Base-by-base conservation (phyloP, 805 yeast genomes). In the Hanseniaspora mollemarum region DNA sequence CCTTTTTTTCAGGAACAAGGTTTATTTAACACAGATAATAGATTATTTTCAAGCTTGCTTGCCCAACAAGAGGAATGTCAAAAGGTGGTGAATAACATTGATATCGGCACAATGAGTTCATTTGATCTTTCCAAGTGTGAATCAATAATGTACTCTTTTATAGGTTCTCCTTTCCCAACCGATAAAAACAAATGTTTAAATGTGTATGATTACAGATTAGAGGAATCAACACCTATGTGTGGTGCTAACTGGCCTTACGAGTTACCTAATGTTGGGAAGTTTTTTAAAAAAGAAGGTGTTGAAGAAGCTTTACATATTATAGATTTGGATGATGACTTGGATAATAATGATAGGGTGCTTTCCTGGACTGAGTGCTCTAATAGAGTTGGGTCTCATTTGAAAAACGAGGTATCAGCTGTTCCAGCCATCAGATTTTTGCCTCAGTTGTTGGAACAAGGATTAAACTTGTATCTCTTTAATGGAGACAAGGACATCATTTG, bases 231-330 rank as follows among this genome's bases (percentile, higher is more conserved):
- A 58, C 96, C 97, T 0, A 67, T 82, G 0, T 92, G 98, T 67
- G 97, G 97, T 5, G 72, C 77, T 76, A 81, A 83, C 63, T 92
- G 97, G 97, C 98, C 98, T 0, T 74, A 73, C 25, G 82, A 75
- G 56, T 65, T 84, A 54, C 67, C 64, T 0, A 54, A 66, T 40
- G 78, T 83, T 2, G 64, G 71, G 0, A 72, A 75, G 18, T 83
- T 80, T 61, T 70, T 84, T 51, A 68, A 71, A 37, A 58, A 64
- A 1, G 64, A 66, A 2, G 67, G 69, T 3, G 81, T 79, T 18
- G 73, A 75, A 61, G 61, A 67, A 25, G 67, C 75, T 18, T 65
- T 84, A 56, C 78, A 83, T 63, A 61, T 83, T 56, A 66, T 71
- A 43, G 61, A 61, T 5, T 38, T 58, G 10, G 32, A 37, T 4